Conservation (phyloP, 306 rosid genomes). For the Quillaja saponaria region DNA sequence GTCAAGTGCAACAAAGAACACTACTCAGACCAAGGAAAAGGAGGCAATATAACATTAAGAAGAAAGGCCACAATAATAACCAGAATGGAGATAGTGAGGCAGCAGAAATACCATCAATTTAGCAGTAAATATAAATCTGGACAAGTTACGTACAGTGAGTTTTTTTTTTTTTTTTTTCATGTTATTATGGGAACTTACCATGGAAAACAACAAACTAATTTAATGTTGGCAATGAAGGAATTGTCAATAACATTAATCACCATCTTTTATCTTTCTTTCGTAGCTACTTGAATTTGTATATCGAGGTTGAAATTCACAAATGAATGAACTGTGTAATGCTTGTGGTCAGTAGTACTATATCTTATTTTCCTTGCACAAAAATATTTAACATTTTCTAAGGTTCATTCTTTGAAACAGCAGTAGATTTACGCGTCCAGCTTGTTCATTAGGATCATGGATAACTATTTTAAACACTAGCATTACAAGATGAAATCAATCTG, state of each 20-base stretch:
- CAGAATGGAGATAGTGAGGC: background rate
- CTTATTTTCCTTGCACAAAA: background rate
- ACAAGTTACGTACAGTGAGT: constrained; percentile 4
- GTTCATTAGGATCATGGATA: background rate
- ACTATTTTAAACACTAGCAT: background rate
- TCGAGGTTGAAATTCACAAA: background rate
- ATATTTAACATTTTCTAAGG: background rate
- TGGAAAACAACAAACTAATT: background rate
- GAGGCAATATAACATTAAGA: constrained; percentile 8
- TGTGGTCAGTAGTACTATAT: background rate
- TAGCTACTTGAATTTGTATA: background rate
- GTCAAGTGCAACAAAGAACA: background rate
- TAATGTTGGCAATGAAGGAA: background rate
- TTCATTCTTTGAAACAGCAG: background rate
- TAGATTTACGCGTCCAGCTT: background rate
- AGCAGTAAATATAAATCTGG: background rate
- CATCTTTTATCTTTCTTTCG: background rate
- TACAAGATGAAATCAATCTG: too few species aligned
- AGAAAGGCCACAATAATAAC: background rate
- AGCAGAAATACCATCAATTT: background rate
- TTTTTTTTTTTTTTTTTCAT: background rate
- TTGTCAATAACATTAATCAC: background rate
- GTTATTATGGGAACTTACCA: constrained; percentile 6
- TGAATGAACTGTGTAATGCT: constrained; percentile 3
- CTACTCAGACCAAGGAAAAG: background rate